Evolutionary conservation across 768 basidiomycete genomes (phyloP), one percentile per base, ranked within the genome.

Genomic region (Tricholoma flavovirens): DNA sequence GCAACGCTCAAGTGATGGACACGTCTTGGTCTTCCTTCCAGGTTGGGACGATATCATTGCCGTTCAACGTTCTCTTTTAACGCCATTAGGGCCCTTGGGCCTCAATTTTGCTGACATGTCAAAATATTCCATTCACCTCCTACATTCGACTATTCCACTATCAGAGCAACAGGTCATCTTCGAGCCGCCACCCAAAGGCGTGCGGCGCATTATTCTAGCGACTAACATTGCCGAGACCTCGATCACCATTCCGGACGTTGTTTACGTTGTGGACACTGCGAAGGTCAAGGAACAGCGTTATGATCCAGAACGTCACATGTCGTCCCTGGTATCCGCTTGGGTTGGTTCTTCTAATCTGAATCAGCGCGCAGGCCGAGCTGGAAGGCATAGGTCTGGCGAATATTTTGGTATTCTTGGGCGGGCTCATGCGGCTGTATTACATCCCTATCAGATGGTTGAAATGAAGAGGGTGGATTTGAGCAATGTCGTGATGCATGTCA

Each of bases 221-320:
- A 98, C 95, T 36, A 97, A 97, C 67, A 93, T 97, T 45, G 94
- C 94, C 11, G 95, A 98, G 71, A 95, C 94, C 3, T 94, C 92
- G 4, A 79, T 97, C 62, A 98, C 95, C 4, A 96, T 98, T 61
- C 93, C 93, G 1, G 91, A 96, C 61, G 91, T 97, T 22, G 91
- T 96, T 9, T 94, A 91, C 63, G 95, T 98, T 29, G 84, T 98
- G 43, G 96, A 98, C 65, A 81, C 89, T 0, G 95, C 83, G 15
- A 86, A 87, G 63, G 79, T 93, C 65, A 97, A 97, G 71, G 90
- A 95, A 70, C 83, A 89, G 64, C 81, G 84, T 14, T 98, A 93
- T 64, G 93, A 98, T 63, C 92, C 95, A 1, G 82, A 88, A 50
- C 79, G 90, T 22, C 90, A 90, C 62, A 88, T 96, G 74, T 92